phyloP scores from a whole-genome alignment of 495 filamentous ascomycete genomes.

The Aspergillus carlsbadensis region DNA sequence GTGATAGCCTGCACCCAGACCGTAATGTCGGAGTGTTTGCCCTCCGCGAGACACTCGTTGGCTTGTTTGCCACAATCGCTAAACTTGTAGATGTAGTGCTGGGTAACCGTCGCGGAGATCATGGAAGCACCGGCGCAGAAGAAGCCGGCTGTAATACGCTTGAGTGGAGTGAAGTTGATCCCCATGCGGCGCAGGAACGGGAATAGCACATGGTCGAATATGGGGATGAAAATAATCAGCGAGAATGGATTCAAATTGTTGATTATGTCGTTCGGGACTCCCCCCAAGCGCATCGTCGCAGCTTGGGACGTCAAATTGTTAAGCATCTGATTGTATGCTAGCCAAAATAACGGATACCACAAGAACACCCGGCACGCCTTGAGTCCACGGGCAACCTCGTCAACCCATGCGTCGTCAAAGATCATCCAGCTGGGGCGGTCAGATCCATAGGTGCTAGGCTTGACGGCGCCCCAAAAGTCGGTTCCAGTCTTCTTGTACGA shows the following conservation, averaged over 20 bases:
- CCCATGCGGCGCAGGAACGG: conserved; percentile 60
- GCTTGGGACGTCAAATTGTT: conserved; percentile 79
- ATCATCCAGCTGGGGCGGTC: conserved; percentile 59
- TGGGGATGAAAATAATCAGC: conserved; percentile 76
- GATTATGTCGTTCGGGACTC: conserved; percentile 77
- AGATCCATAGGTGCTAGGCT: conserved; percentile 55
- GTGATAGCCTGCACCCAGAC: conserved; percentile 63
- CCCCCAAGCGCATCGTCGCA: conserved; percentile 64
- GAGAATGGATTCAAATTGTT: conserved; percentile 76
- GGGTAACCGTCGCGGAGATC: conserved; percentile 63
- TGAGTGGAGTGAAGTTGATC: conserved; percentile 70
- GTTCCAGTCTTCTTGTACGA: conserved; percentile 43
- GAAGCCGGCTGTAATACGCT: conserved; percentile 71
- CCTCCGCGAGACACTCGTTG: conserved; percentile 40
- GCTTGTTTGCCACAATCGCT: conserved; percentile 56
- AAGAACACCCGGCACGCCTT: conserved; percentile 66
- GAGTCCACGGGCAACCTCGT: conserved; percentile 67
- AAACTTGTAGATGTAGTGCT: conserved; percentile 69
- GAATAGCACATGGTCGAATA: conserved; percentile 69
- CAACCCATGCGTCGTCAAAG: conserved; percentile 74
- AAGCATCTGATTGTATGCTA: conserved; percentile 57
- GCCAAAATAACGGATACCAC: conserved; percentile 70
- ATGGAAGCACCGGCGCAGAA: conserved; percentile 58
- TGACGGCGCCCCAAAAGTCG: conserved; percentile 61
- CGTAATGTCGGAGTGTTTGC: conserved; percentile 47